phyloP scores from a whole-genome alignment of 2,329 filamentous ascomycete genomes.

The Pseudocercospora eumusae region DNA sequence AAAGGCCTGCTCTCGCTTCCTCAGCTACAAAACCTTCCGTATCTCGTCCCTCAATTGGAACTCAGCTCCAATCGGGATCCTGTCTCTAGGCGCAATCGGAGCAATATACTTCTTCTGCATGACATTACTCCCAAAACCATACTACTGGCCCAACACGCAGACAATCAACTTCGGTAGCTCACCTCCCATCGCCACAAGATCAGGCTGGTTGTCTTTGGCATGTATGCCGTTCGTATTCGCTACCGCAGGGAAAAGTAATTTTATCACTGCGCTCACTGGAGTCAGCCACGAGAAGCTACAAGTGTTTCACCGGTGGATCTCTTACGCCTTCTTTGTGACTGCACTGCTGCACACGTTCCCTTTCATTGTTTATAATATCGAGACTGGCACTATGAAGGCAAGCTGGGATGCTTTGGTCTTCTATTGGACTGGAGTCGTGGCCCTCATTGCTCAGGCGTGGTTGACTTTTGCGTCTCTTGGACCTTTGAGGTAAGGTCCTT shows the following conservation, averaged over 20 bases:
- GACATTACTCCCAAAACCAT: constrained; percentile 48
- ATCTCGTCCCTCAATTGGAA: constrained; percentile 43
- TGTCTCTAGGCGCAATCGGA: constrained; percentile 46
- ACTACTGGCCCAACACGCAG: constrained; percentile 53
- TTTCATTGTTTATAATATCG: constrained; percentile 57
- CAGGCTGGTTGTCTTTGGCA: constrained; percentile 56
- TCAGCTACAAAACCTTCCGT: constrained; percentile 47
- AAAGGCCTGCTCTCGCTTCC: constrained; percentile 44
- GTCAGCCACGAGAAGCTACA: constrained; percentile 60
- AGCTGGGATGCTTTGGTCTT: constrained; percentile 50
- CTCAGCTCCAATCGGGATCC: constrained; percentile 50
- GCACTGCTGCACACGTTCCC: constrained; percentile 62
- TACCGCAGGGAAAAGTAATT: constrained; percentile 54
- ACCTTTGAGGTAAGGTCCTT: constrained; percentile 48
- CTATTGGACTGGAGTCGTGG: constrained; percentile 60
- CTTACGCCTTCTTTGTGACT: constrained; percentile 59
- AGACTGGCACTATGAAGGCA: constrained; percentile 51
- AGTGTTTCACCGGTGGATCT: constrained; percentile 57
- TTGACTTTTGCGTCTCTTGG: constrained; percentile 59
- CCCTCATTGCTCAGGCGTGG: constrained; percentile 51
- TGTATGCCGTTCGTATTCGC: constrained; percentile 55
- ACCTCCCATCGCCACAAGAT: constrained; percentile 55
- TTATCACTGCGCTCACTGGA: constrained; percentile 57
- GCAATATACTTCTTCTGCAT: constrained; percentile 51
- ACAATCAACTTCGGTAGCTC: constrained; percentile 49